phyloP scores from a whole-genome alignment of 345 rosid species.

The Salix dunnii region DNA sequence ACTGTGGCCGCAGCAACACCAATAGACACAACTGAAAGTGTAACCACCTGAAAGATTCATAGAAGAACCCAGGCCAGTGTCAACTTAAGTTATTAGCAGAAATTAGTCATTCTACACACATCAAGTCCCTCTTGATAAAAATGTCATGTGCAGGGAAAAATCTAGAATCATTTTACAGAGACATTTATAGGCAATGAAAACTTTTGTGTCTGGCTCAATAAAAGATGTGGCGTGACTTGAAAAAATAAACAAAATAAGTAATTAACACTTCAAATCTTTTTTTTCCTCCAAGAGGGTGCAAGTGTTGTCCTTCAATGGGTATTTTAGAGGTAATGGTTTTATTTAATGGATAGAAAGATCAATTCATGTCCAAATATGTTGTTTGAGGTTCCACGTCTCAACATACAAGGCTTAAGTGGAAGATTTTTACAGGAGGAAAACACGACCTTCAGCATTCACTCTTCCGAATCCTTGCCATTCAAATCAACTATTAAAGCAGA shows the following conservation, averaged over 20 bases:
- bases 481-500: not conserved
- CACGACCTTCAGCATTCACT: not conserved
- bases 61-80: not conserved
- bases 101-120: not conserved
- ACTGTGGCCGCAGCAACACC: conserved; percentile 97
- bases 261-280: not conserved
- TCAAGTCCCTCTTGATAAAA: not conserved
- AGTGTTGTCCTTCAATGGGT: not conserved
- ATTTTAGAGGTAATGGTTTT: not conserved
- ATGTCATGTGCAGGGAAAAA: not conserved
- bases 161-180: not conserved
- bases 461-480: not conserved
- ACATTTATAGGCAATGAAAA: not conserved
- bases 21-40: conserved; percentile 70
- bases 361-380: no score
- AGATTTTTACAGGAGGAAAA: not conserved
- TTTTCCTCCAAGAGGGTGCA: not conserved
- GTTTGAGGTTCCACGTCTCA: not conserved
- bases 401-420: not conserved
- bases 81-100: not conserved
- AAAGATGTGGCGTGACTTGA: not conserved
- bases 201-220: not conserved
- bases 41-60: conserved; percentile 55
- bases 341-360: not conserved
- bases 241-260: not conserved